Evolutionary conservation across 139 green algal genomes (phyloP), one percentile per base, ranked within the genome.

Genomic region (Penium margaritaceum): DNA sequence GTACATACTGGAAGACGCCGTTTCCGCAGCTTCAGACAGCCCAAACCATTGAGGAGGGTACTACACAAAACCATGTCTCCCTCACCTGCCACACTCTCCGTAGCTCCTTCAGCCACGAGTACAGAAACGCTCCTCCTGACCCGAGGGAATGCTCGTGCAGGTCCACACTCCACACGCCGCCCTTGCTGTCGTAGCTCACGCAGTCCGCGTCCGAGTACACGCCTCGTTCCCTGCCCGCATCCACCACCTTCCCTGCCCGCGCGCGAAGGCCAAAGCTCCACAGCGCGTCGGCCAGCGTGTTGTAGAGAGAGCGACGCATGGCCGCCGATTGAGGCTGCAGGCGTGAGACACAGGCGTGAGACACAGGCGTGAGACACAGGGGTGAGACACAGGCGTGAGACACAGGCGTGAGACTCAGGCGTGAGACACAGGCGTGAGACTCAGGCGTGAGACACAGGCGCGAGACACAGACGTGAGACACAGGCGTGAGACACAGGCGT

Each of bases 231-330:
- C 73, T 21, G 14, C 35, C 73, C 33, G 53, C 36, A 2, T 67
- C 65, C 24, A 80, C 65, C 63, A 80, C 55, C 12, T 67, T 27
- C 3, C 17, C 53, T 34, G 73, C 73, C 29, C 73, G 46, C 15
- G 36, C 67, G 14, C 27, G 38, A 24, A 77, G 70, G n/a, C 66
- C 66, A 54, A 80, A 80, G 65, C 46, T 69, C 73, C 73, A 80
- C 19, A 80, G 63, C 15, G 27, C 51, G 51, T 80, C 73, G 7
- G 78, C 34, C 21, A 80, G 36, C 1, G 73, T 67, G 35, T 80
- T 80, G 64, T 70, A 80, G 36, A 80, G 78, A 19, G 73, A 80
- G n/a, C 64, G 73, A 3, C 46, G 64, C 65, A 70, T 70, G 19
- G 46, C 64, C 41, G 29, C 32, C 34, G 39, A 39, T 36, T 77